A percentile compares a stretch with the other conserved stretches of the same genome.
phyloP scores from a whole-genome alignment of 371 early-diverging fungal species.

The Syncephalastrum sp. region DNA sequence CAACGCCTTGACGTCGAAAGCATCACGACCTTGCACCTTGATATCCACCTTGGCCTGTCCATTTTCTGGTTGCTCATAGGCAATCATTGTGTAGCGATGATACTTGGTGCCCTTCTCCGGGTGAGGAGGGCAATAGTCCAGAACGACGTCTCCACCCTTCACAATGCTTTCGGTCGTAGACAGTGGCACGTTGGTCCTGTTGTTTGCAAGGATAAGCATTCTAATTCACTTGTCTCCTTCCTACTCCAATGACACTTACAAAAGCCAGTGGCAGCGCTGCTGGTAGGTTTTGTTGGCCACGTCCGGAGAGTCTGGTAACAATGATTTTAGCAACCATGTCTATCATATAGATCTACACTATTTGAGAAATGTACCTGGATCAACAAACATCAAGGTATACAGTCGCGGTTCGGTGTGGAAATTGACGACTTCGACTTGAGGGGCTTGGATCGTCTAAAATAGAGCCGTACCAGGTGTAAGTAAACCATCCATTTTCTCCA shows the following conservation, averaged over 20 bases:
- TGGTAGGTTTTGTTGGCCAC: conserved; percentile 59
- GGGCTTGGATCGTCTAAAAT: conserved; percentile 53
- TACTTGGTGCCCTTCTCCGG: conserved; percentile 78
- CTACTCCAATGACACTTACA: conserved; percentile 26
- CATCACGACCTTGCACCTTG: conserved; percentile 39
- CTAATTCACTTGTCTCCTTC: conserved; percentile 10
- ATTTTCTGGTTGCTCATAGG: conserved; percentile 66
- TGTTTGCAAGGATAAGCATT: not conserved
- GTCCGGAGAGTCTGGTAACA: conserved; percentile 62
- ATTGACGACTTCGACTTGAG: conserved; percentile 56
- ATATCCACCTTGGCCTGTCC: conserved; percentile 54
- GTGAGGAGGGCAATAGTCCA: conserved; percentile 79
- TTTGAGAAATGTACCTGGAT: conserved; percentile 50
- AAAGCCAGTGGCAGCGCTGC: conserved; percentile 68
- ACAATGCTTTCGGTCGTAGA: conserved; percentile 52
- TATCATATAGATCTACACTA: not conserved
- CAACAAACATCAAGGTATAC: conserved; percentile 75
- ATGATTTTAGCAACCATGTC: too few relatives aligned
- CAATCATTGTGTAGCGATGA: conserved; percentile 75
- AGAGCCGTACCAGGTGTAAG: not conserved
- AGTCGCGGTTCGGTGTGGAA: conserved; percentile 69
- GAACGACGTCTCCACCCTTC: conserved; percentile 50
- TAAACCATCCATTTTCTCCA: not conserved
- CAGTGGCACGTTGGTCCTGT: conserved; percentile 64
- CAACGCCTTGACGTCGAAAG: conserved; percentile 48